Percentiles rank a stretch among this genome's conserved stretches.
Evolutionary conservation across 768 basidiomycete genomes (phyloP).

Genomic region (Rossbeevera mucosa): DNA sequence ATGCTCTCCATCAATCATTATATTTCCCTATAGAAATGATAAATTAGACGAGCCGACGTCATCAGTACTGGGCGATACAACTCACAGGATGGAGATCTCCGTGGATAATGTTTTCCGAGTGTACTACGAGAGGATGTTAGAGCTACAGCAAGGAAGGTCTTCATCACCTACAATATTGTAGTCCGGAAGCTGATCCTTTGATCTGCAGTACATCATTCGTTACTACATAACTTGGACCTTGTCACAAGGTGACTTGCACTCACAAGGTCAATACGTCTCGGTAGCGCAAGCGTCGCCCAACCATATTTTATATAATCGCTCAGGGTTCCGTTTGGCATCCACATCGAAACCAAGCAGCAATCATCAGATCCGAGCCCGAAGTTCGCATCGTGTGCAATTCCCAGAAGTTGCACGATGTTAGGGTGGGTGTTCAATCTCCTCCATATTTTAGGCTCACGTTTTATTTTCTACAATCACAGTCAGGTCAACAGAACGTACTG

Average conservation of each 20-base stretch:
- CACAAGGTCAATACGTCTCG: background rate
- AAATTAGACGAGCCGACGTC: background rate
- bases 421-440: slow-evolving; percentile 1
- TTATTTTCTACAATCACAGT: background rate
- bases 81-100: slow-evolving; percentile 7
- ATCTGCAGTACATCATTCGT: background rate
- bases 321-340: slow-evolving; percentile 8
- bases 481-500: background rate
- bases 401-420: slow-evolving; percentile 9
- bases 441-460: slow-evolving; percentile 8
- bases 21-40: background rate
- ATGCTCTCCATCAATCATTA: background rate
- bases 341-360: slow-evolving; percentile 6
- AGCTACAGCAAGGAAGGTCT: background rate
- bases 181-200: background rate
- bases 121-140: background rate
- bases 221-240: background rate
- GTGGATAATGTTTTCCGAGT: background rate
- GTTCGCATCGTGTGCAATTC: background rate
- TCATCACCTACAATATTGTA: background rate
- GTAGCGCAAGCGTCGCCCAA: background rate
- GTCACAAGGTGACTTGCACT: background rate
- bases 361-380: slow-evolving; percentile 7
- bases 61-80: background rate
- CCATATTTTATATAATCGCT: background rate